A percentile compares a stretch with the other conserved stretches of the same genome.
Evolutionary conservation across 352 stramenopile genomes (phyloP).

Genomic region (Phytophthora meadii): DNA sequence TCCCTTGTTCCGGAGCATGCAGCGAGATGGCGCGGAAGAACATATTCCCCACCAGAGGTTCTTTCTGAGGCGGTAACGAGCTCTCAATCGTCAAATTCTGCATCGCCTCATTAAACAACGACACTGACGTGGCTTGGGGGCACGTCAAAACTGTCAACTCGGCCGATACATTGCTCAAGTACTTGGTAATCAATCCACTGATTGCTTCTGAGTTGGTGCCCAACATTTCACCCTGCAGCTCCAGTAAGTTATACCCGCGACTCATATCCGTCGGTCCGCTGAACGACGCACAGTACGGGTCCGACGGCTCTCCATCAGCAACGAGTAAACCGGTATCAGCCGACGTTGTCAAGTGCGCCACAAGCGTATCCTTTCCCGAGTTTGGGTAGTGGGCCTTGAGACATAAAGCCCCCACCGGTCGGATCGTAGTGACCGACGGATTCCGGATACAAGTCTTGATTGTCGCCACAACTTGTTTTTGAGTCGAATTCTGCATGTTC

Average conservation of each 20-base stretch:
- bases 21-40: constrained; percentile 72
- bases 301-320: constrained; percentile 49
- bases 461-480: constrained; percentile 57
- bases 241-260: constrained; percentile 75
- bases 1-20: constrained; percentile 45
- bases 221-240: constrained; percentile 74
- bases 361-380: constrained; percentile 43
- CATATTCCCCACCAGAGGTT: constrained; percentile 65
- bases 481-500: constrained; percentile 70
- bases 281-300: constrained; percentile 62
- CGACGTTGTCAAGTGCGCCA: constrained; percentile 60
- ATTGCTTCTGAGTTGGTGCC: constrained; percentile 66
- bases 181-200: constrained; percentile 80
- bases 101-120: constrained; percentile 80
- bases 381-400: constrained; percentile 66
- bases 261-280: constrained; percentile 35
- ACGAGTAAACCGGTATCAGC: constrained; percentile 51
- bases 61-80: constrained; percentile 61
- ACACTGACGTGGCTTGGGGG: constrained; percentile 63
- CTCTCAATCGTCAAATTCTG: constrained; percentile 73
- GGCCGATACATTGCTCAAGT: constrained; percentile 65
- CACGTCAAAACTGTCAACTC: constrained; percentile 72
- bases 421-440: constrained; percentile 75
- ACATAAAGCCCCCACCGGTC: constrained; percentile 69
- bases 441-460: constrained; percentile 88